phyloP scores from a whole-genome alignment of 2,329 filamentous ascomycete species.

The Alternaria novae-zelandiae region DNA sequence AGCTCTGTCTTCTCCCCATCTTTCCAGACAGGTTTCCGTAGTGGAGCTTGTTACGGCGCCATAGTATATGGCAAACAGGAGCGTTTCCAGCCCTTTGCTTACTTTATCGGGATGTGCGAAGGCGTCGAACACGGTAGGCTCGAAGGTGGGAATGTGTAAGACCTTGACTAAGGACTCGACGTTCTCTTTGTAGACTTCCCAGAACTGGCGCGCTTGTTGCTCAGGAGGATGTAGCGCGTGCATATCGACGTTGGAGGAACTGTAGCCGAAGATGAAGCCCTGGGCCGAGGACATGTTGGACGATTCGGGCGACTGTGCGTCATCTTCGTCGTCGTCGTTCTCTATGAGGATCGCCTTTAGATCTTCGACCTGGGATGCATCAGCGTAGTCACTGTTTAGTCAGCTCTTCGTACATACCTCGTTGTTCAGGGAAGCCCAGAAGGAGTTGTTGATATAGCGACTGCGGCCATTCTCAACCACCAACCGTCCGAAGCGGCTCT shows the following conservation, averaged over 20 bases:
- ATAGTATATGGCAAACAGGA: constrained; percentile 69
- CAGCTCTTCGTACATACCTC: constrained; percentile 59
- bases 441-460: constrained; percentile 76
- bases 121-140: constrained; percentile 66
- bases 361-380: constrained; percentile 60
- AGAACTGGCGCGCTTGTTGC: constrained; percentile 67
- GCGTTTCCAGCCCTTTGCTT: constrained; percentile 62
- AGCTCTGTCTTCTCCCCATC: constrained; percentile 60
- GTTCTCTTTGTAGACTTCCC: constrained; percentile 74
- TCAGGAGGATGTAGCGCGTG: constrained; percentile 69
- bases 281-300: constrained; percentile 60
- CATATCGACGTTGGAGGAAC: constrained; percentile 72
- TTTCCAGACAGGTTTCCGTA: constrained; percentile 54
- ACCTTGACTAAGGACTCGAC: constrained; percentile 77
- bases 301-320: constrained; percentile 52
- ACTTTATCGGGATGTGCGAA: constrained; percentile 66
- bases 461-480: constrained; percentile 74
- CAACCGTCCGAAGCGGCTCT: constrained; percentile 69
- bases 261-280: constrained; percentile 75
- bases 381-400: not conserved
- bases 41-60: constrained; percentile 61
- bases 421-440: constrained; percentile 78
- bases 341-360: constrained; percentile 69
- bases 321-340: constrained; percentile 66
- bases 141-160: constrained; percentile 71